A percentile compares a stretch with the other conserved stretches of the same genome.
Evolutionary conservation across 1,139 yeast genomes (phyloP).

Genomic region (Lodderomyces beijingensis): DNA sequence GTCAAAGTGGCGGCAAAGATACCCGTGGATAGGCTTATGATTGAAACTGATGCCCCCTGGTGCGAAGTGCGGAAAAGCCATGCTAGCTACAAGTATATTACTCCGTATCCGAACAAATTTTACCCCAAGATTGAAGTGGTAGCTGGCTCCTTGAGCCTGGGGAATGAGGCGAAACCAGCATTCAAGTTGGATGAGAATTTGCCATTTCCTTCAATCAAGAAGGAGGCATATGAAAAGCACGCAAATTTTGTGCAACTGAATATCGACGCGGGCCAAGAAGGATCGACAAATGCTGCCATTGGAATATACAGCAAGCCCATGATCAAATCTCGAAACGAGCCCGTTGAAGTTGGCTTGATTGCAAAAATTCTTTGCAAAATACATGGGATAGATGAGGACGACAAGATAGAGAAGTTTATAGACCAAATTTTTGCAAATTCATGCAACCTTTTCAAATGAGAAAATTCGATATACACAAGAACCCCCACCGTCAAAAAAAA

Average conservation of each 20-base stretch:
- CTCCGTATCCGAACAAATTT: constrained; percentile 50
- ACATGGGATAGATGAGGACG: constrained; percentile 30
- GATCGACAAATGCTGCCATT: constrained; percentile 12
- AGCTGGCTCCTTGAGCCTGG: constrained; percentile 3
- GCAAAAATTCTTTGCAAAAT: constrained; percentile 73
- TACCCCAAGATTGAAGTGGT: constrained; percentile 45
- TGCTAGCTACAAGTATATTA: constrained; percentile 58
- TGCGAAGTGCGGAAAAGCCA: constrained; percentile 87
- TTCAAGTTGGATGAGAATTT: constrained; percentile 39
- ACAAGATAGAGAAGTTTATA: constrained; percentile 50
- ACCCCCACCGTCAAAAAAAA: too few relatives aligned
- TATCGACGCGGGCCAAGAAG: constrained; percentile 7
- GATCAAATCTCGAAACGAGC: constrained; percentile 87
- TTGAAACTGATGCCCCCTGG: constrained; percentile 99
- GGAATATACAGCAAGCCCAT: constrained; percentile 47
- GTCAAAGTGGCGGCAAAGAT: constrained; percentile 58
- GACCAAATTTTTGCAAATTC: constrained; percentile 65
- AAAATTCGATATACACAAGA: too few relatives aligned
- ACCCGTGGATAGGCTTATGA: constrained; percentile 65
- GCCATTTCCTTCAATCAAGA: constrained; percentile 62
- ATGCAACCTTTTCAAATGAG: constrained; percentile 43
- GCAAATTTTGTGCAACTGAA: constrained; percentile 19
- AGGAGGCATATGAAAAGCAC: constrained; percentile 51
- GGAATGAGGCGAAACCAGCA: constrained; percentile 4
- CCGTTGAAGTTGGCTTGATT: constrained; percentile 76